phyloP scores from a whole-genome alignment of 2,329 filamentous ascomycete genomes.

The Fusarium citri region DNA sequence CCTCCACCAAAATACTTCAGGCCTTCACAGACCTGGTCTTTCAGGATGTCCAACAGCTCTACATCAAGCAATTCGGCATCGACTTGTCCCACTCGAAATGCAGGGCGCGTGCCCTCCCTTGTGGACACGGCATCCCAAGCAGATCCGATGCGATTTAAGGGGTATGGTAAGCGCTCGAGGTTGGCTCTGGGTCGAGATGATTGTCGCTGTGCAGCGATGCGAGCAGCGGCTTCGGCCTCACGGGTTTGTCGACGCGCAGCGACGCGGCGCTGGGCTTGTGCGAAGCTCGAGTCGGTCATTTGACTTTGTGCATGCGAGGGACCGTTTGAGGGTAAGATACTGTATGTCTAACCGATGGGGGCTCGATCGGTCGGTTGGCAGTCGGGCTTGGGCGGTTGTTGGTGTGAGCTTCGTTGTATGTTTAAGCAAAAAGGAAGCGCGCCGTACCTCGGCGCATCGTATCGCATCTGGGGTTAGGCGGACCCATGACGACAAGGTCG shows the following conservation, averaged over 20 bases:
- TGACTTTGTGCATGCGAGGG: conserved; percentile 47
- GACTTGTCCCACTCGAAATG: conserved; percentile 94
- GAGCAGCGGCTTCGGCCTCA: conserved; percentile 72
- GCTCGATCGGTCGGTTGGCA: neutral
- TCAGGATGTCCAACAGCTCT: conserved; percentile 87
- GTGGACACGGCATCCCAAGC: conserved; percentile 79
- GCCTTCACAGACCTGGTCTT: conserved; percentile 86
- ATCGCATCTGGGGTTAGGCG: conserved; percentile 36
- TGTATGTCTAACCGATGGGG: neutral
- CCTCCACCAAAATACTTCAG: conserved; percentile 85
- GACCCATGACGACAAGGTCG: conserved; percentile 39
- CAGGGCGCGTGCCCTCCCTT: conserved; percentile 82
- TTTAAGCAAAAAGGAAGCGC: conserved; percentile 28
- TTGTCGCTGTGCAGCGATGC: conserved; percentile 62
- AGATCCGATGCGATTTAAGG: conserved; percentile 69
- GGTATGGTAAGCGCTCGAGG: conserved; percentile 69
- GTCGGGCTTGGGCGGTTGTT: conserved; percentile 3
- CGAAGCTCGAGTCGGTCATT: conserved; percentile 76
- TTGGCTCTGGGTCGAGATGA: conserved; percentile 65
- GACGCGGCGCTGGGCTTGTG: conserved; percentile 88
- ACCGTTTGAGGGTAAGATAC: neutral
- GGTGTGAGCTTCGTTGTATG: conserved; percentile 13
- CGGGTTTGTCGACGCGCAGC: conserved; percentile 82
- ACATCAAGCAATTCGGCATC: conserved; percentile 96
- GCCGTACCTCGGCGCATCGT: conserved; percentile 19